phyloP scores from a whole-genome alignment of 805 yeast genomes.

The Candida taoyuanica region DNA sequence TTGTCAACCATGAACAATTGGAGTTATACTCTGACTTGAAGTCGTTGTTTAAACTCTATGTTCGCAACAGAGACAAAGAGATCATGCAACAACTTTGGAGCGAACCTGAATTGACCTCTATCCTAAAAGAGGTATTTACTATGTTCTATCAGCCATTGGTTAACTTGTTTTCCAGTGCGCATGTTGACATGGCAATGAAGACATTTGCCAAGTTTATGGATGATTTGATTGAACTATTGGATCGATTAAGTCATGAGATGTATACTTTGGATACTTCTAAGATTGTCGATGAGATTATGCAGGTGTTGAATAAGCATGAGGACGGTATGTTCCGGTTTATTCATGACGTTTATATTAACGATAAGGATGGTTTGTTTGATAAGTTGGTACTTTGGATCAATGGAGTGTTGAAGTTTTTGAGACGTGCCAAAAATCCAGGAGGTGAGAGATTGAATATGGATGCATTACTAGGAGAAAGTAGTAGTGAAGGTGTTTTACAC shows the following conservation, averaged over 20 bases:
- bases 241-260: conserved; percentile 43
- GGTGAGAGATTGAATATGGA: conserved; percentile 42
- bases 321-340: conserved; percentile 68
- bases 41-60: conserved; percentile 56
- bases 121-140: conserved; percentile 68
- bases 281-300: conserved; percentile 62
- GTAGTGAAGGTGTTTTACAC: conserved; percentile 27
- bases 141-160: conserved; percentile 74
- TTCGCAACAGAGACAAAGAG: conserved; percentile 72
- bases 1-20: conserved; percentile 22
- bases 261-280: conserved; percentile 50
- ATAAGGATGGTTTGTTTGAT: conserved; percentile 64
- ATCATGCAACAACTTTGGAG: conserved; percentile 75
- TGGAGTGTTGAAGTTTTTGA: conserved; percentile 55
- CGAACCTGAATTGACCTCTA: conserved; percentile 74
- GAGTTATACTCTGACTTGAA: conserved; percentile 47
- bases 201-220: conserved; percentile 61
- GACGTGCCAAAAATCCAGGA: conserved; percentile 47
- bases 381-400: conserved; percentile 73
- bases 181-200: conserved; percentile 59
- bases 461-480: conserved; percentile 29
- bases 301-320: conserved; percentile 66
- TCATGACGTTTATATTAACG: conserved; percentile 78
- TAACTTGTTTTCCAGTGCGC: conserved; percentile 59
- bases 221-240: conserved; percentile 59